Evolutionary conservation across 2,329 filamentous ascomycete genomes (phyloP).

Genomic region (Arthrobotrys conoides): DNA sequence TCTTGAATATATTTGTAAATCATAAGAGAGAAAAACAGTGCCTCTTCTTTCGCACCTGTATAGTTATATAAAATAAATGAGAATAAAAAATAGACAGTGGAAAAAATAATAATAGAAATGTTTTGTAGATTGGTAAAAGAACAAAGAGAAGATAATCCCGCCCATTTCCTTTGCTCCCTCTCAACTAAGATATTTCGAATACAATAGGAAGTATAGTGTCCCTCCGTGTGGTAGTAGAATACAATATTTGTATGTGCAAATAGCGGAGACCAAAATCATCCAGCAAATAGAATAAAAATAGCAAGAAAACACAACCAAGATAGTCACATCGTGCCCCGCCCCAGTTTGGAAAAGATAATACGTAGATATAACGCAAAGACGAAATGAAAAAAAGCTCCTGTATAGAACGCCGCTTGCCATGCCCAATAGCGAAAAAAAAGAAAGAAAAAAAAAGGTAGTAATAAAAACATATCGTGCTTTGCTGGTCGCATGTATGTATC

Average conservation of each 20-base stretch:
- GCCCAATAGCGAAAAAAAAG: constrained; percentile 36
- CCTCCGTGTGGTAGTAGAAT: constrained; percentile 27
- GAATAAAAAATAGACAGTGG: constrained; percentile 42
- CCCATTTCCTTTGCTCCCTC: constrained; percentile 10
- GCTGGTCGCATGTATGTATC: constrained; percentile 47
- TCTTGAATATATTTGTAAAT: no score
- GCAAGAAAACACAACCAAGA: constrained; percentile 24
- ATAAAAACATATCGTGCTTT: constrained; percentile 46
- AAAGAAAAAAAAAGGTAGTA: constrained; percentile 4
- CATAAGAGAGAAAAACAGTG: constrained; percentile 8
- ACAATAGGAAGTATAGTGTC: constrained; percentile 22
- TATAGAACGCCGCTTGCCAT: constrained; percentile 59
- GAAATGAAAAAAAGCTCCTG: constrained; percentile 43
- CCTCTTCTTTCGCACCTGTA: constrained; percentile 11
- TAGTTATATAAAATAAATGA: constrained; percentile 46
- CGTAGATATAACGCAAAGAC: constrained; percentile 50
- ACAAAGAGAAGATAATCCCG: not conserved
- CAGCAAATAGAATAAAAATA: constrained; percentile 16
- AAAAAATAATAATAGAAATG: constrained; percentile 28
- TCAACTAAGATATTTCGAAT: constrained; percentile 26
- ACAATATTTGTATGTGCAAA: constrained; percentile 44
- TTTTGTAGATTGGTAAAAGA: not conserved
- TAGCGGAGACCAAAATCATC: constrained; percentile 2
- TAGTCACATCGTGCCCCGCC: constrained; percentile 38
- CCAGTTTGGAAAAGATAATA: constrained; percentile 50